Evolutionary conservation across 1,284 basidiomycete species (phyloP), one percentile per base, ranked within the genome.

Genomic region (Thelephora terrestris): DNA sequence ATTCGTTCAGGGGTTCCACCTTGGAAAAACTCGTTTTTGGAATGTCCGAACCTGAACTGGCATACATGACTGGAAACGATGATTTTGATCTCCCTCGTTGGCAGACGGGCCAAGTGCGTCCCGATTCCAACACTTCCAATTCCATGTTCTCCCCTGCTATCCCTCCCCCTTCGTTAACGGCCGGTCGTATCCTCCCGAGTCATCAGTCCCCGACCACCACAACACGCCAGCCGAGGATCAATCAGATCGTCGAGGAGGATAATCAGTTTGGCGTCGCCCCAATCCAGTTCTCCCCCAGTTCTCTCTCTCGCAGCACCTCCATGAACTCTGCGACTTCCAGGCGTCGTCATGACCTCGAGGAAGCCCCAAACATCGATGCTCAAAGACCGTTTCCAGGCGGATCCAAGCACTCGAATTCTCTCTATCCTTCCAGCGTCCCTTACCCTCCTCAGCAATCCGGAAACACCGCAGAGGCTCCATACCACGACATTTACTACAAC

Each of bases 41-140:
- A 60, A 75, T 74, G 72, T 73, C 72, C 56, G 71, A 73, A 64
- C 69, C 71, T 53, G 74, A 76, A 63, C 66, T 64, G 50, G 71
- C 71, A 58, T 75, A 74, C 68, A 74, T 75, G 73, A 64, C 63
- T 57, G 68, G 67, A 54, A 73, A 75, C 70, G 75, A 78, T 64
- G 75, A 74, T 60, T 79, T 76, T 66, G 83, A 86, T 74, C 81
- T 88, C 56, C 85, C 85, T 57, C 84, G 85, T 68, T 87, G 83
- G 84, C 78, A 82, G 62, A 79, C 79, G 16, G n/a, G n/a, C 29
- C 81, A 82, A 58, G 61, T 66, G 34, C 60, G 65, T 57, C 70
- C 77, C 67, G 79, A 83, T 66, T 67, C 74, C 48, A 71, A 81
- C 57, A 74, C 81, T 6, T 79, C 79, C 37, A 76, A 79, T 35